Conservation (phyloP, 345 rosid genomes). For the Hibiscus tridactylites region DNA sequence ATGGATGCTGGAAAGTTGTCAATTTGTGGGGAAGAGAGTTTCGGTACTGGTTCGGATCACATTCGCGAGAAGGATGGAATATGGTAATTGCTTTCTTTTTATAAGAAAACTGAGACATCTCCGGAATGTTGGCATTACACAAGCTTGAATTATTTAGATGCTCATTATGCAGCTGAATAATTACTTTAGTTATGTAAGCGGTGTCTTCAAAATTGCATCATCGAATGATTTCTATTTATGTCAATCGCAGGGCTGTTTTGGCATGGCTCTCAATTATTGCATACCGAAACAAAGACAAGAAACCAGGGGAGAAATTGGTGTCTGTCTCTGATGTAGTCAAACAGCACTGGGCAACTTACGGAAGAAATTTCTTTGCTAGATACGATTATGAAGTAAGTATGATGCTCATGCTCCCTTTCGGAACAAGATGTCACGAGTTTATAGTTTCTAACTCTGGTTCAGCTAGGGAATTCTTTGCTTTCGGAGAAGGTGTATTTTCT, state of each 20-base stretch:
- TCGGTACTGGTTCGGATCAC: conserved; percentile 97
- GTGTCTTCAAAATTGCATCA: not conserved
- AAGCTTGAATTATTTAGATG: no score
- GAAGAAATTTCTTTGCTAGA: conserved; percentile 89
- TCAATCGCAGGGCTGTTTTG: conserved; percentile 68
- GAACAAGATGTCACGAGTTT: not conserved
- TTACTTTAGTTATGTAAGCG: no score
- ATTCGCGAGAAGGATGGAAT: conserved; percentile 95
- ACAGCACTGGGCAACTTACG: conserved; percentile 90
- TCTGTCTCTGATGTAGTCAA: conserved; percentile 81
- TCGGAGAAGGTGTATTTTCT: not conserved
- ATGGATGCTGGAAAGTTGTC: conserved; percentile 96
- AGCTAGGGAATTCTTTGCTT: not conserved
- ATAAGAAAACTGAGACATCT: no score
- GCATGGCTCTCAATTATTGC: conserved; percentile 95
- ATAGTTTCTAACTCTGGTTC: not conserved
- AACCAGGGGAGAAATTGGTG: conserved; percentile 66
- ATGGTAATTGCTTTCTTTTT: conserved; percentile 43
- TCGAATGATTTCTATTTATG: not conserved
- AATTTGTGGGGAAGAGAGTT: conserved; percentile 93
- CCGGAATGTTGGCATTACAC: no score
- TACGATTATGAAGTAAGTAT: conserved; percentile 82
- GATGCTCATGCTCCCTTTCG: not conserved
- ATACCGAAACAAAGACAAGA: conserved; percentile 63
- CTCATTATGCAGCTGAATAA: no score